Percentiles rank a stretch among this genome's conserved stretches.
These are phyloP conservation scores for Drechslerella dactyloides DNA, from an alignment of 2,329 filamentous ascomycete genomes.

Conservation along the genomic window DNA sequence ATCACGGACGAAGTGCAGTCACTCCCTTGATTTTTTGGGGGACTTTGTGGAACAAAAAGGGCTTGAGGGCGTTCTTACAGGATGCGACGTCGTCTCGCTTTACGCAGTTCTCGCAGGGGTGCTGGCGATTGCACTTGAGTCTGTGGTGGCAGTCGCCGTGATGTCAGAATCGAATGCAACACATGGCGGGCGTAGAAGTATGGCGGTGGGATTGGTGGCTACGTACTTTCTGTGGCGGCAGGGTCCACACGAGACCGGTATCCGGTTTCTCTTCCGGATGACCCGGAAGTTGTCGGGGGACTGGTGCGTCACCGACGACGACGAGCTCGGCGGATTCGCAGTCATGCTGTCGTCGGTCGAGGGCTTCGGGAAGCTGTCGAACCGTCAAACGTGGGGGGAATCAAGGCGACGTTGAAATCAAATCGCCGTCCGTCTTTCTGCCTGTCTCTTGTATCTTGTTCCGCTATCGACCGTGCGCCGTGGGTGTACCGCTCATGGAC, in stretches of 20 bases:
- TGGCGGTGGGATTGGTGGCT: not conserved
- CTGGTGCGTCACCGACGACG: constrained; percentile 38
- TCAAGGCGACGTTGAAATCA: too few species aligned
- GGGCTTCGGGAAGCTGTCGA: not conserved
- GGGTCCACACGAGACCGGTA: constrained; percentile 54
- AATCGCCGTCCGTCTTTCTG: too few species aligned
- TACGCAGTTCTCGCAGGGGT: constrained; percentile 92
- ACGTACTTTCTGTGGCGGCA: constrained; percentile 55
- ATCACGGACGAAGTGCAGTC: not conserved
- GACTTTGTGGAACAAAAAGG: too few species aligned
- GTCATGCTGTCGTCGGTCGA: constrained; percentile 32
- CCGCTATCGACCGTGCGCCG: constrained; percentile 16
- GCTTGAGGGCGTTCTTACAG: constrained; percentile 76
- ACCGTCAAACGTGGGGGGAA: too few species aligned
- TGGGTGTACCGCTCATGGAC: not conserved
- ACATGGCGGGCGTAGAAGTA: not conserved
- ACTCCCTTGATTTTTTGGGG: too few species aligned
- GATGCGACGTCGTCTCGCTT: constrained; percentile 81
- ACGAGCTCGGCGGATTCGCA: constrained; percentile 46
- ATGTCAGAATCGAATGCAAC: not conserved
- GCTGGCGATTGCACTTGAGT: constrained; percentile 89
- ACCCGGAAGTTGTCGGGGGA: constrained; percentile 53
- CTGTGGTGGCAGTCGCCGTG: constrained; percentile 57
- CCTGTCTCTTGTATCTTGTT: constrained; percentile 8
- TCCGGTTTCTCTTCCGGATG: constrained; percentile 55